Conservation (phyloP, 306 rosid genomes). For the Quercus mongolica region DNA sequence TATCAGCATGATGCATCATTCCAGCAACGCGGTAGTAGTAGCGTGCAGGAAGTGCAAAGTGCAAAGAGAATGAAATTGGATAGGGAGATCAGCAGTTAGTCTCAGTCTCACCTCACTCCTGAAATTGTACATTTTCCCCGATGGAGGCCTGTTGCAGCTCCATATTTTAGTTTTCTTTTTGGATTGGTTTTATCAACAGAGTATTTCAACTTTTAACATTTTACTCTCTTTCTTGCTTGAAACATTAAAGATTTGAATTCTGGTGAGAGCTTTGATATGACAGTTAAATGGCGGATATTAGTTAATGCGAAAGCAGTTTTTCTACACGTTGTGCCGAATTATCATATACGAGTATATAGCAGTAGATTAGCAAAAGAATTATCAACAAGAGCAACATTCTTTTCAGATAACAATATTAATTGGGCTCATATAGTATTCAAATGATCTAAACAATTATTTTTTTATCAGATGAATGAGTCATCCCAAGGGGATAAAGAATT, state of each 20-base stretch:
- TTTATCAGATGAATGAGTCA: too few relatives aligned
- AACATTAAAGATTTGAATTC: neutral
- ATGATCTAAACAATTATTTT: too few relatives aligned
- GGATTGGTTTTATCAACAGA: conserved; percentile 14
- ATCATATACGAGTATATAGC: too few relatives aligned
- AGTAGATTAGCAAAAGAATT: too few relatives aligned
- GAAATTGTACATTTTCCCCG: conserved; percentile 35
- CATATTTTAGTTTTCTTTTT: conserved; percentile 20
- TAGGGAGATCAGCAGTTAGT: conserved; percentile 75
- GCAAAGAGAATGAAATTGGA: conserved; percentile 81
- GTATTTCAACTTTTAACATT: conserved; percentile 10
- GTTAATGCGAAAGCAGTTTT: neutral
- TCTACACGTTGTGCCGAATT: neutral
- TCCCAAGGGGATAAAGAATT: too few relatives aligned
- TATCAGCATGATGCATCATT: conserved; percentile 70
- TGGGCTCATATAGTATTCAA: too few relatives aligned
- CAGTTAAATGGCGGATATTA: conserved; percentile 7
- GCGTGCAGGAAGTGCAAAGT: conserved; percentile 43
- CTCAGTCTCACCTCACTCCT: neutral
- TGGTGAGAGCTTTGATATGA: conserved; percentile 11
- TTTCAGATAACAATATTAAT: too few relatives aligned
- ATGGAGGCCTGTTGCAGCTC: conserved; percentile 25
- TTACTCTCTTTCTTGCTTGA: neutral
- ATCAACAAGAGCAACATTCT: too few relatives aligned
- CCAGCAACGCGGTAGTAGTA: conserved; percentile 49